Base-by-base conservation (phyloP, 345 rosid species). In the Pugionium cornutum region DNA sequence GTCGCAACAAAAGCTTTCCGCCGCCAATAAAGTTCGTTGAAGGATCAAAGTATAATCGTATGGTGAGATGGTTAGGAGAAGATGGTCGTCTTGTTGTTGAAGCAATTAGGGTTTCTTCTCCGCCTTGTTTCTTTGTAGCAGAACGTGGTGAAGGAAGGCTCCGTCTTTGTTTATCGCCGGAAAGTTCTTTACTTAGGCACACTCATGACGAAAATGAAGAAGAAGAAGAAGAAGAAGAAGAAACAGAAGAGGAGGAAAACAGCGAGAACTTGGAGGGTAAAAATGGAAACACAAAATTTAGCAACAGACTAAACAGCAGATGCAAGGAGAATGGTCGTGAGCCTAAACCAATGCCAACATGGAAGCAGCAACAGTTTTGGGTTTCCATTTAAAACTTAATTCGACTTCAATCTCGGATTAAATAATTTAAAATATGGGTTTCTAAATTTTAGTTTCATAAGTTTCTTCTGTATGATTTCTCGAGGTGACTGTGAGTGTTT, bases 131-230 rank as follows among this genome's bases (percentile, higher is more conserved):
- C 56, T 86, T 95, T 55, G 83, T 79, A 28, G 85, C 84, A 11
- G 94, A 95, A 64, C 84, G 97, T 53, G 76, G 78, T 56, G 71
- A 77, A 1, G 97, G 99, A 53, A 81, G 94, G 77, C 95, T 95
- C 48, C 78, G 82, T 72, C 77, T 95, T 55, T 65, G 69, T 49
- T 51, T 85, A 43, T 35, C 74, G 3, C 43, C 51, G 32, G 77
- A 78, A 61, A 53, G 62, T 4, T 28, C 32, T 56, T 3, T 50
- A 44, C 53, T 44, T 0, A 10, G 58, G 7, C 51, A 18, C 7
- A 29, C 3, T 1, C 29, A 52, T 0, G 63, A 61, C 10, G 69
- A 61, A 6, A 26, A 48, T 4, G 57, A 65, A 2, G 69, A 35
- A 0, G 52, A 7, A 4, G 80, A 70, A 6, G 5, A 34, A 34